Evolutionary conservation across 2,329 filamentous ascomycete species (phyloP), one percentile per base, ranked within the genome.

Genomic region (Lasiodiplodia hormozganensis): DNA sequence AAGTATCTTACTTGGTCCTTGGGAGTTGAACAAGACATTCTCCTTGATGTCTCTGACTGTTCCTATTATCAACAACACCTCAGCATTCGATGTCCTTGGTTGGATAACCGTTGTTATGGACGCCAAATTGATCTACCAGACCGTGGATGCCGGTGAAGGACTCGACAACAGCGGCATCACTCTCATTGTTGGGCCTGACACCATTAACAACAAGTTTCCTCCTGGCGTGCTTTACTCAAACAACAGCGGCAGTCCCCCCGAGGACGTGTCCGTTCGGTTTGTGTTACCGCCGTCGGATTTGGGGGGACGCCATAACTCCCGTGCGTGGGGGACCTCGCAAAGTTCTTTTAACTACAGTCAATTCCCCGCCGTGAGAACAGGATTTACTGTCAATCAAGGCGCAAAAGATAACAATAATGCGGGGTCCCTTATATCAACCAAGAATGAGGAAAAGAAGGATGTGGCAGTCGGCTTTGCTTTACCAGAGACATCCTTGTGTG

Each of bases 391-490:
- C 8, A 78, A 83, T 7, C 75, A 71, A 2, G 70, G 70, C 18
- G 68, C 65, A n/a, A 70, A 73, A 7, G 70, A 74, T 1, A 92
- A 91, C 72, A 70, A 74, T 1, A 92, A 92, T 72, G 89, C 92
- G 4, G 91, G 90, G 18, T 89, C 89, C 70, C 77, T 86, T 1
- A 83, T 97, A 16, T 87, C 88, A 6, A 91, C 92, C 0, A 83
- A 77, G 10, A 96, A 97, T 72, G 93, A 97, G 74, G 84, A 93
- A 71, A 86, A 86, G 0, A 78, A 85, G 11, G 76, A 80, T 4
- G 92, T 97, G 1, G 91, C 93, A 12, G 90, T 94, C n/a, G 94
- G 94, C 25, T 95, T 89, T 74, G 92, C 92, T 8, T 85, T 91
- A 12, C 88, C 92, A 0, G 85, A 87, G 65, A 92, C 86, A 5